Evolutionary conservation across 768 basidiomycete species (phyloP), one percentile per base, ranked within the genome.

Genomic region (Suillus placidus): DNA sequence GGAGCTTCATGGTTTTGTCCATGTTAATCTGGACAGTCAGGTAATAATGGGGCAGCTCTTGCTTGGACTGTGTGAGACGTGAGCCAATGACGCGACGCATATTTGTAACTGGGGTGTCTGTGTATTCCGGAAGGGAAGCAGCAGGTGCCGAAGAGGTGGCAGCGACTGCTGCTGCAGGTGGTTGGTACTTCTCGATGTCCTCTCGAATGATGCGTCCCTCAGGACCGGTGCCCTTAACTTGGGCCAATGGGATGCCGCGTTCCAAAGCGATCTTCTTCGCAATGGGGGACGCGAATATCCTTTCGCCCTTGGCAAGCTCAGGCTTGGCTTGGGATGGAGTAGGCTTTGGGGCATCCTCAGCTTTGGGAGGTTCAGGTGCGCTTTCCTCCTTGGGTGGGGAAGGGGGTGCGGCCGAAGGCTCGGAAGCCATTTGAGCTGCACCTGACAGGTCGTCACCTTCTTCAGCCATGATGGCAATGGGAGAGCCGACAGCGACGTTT

Each of bases 221-320:
- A 23, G 97, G 97, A 61, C 97, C 97, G 58, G 94, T 86, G 38
- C 97, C 97, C 79, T 95, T 97, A 72, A 99, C 79, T 76, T 97
- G 85, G 32, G 87, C 82, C 49, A 99, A 82, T 55, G 97, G 95
- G 72, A 99, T 88, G 32, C 97, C 97, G 68, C 88, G 88, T 76
- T 99, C 97, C 23, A 97, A 81, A 45, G 97, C 97, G 73, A 99
- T 91, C 80, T 96, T 97, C 84, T 97, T 97, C 52, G 97, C 97
- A 70, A 97, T 85, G 37, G 97, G 97, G 35, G 92, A 91, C 16
- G 96, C 97, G 74, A 97, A 97, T 81, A 99, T 93, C 69, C 91
- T 90, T 71, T 92, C 89, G 61, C 92, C 90, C 67, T 81, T 77
- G 38, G 85, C 79, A 67, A 91, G 81, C 30, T 90, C 87, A 43